Conservation (phyloP, 345 rosid genomes). For the rapeseed (Brassica napus) region Da-Ae NC_063434.1:1713501-1714000, state of each 20-base stretch:
- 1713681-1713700: conserved; percentile 69
- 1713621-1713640: conserved; percentile 67
- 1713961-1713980: conserved; percentile 64
- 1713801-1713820: conserved; percentile 55
- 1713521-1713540: conserved; percentile 51
- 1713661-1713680: conserved; percentile 65
- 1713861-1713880: conserved; percentile 64
- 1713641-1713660: conserved; percentile 49
- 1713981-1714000: conserved; percentile 48
- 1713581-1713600: conserved; percentile 43
- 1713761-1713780: conserved; percentile 76
- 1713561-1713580: conserved; percentile 60
- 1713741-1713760: conserved; percentile 61
- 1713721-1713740: conserved; percentile 46
- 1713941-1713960: conserved; percentile 65
- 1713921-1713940: conserved; percentile 68
- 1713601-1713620: conserved; percentile 57
- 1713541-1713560: conserved; percentile 53
- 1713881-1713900: conserved; percentile 51
- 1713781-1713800: conserved; percentile 39
- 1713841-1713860: conserved; percentile 63
- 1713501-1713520: conserved; percentile 46
- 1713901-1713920: conserved; percentile 64
- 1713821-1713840: conserved; percentile 55
- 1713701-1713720: conserved; percentile 58